A percentile compares a stretch with the other conserved stretches of the same genome.
These are phyloP conservation scores for Adansonia grandidieri DNA, from an alignment of 441 rosid genomes.

Conservation along the genomic window DNA sequence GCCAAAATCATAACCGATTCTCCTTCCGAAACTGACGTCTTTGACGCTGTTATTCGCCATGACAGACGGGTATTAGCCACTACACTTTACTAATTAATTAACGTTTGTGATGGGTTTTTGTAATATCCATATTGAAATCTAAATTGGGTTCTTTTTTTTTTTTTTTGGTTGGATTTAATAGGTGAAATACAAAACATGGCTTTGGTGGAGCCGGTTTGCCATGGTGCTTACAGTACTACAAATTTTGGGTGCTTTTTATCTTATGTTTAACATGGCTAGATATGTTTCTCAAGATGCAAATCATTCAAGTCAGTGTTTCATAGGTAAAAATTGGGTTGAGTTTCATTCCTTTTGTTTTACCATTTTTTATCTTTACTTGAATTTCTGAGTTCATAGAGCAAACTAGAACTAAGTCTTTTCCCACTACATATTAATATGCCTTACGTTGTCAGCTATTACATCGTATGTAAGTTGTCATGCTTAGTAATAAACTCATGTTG, in stretches of 20 bases:
- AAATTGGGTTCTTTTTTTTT: neutral
- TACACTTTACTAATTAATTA: neutral
- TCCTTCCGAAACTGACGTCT: conserved; percentile 34
- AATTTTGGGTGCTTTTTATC: conserved; percentile 63
- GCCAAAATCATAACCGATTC: conserved; percentile 64
- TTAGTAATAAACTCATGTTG: neutral
- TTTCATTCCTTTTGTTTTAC: neutral
- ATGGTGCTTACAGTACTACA: conserved; percentile 66
- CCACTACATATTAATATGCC: neutral
- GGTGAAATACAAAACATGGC: conserved; percentile 81
- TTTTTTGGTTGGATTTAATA: conserved; percentile 37
- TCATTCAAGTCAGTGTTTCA: conserved; percentile 48
- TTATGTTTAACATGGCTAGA: conserved; percentile 50
- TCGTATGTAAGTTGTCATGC: neutral
- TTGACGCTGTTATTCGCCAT: conserved; percentile 48
- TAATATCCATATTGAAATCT: neutral
- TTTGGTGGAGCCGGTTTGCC: conserved; percentile 74
- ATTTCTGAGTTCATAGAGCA: neutral
- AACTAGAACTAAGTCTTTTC: neutral
- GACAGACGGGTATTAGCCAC: conserved; percentile 53
- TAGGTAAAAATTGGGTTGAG: conserved; percentile 50
- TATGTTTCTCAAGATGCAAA: conserved; percentile 52
- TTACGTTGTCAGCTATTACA: neutral
- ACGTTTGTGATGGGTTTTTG: neutral
- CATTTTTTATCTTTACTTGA: neutral